A percentile compares a stretch with the other conserved stretches of the same genome.
Conservation (phyloP, 192 early-diverging fungal species). For the Jimgerdemannia flammicorona region DNA sequence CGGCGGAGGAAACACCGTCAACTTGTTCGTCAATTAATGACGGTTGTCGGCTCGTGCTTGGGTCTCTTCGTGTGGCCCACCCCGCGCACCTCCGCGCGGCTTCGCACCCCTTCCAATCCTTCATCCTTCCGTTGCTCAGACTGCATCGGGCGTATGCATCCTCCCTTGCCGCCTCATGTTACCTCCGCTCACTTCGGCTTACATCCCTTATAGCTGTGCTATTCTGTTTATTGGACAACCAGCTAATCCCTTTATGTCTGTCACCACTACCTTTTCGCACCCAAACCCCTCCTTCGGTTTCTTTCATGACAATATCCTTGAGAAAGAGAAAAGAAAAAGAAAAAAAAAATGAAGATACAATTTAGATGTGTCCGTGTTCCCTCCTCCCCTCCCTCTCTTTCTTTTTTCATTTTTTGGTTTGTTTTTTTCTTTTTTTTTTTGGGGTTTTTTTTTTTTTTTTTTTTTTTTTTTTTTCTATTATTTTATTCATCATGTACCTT, state of each 20-base stretch:
- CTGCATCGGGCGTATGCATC: neutral
- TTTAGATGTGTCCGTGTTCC: neutral
- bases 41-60: neutral
- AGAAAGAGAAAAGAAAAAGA: no score
- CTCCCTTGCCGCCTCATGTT: neutral
- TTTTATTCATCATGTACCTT: neutral
- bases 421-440: no score
- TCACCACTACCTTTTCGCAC: no score
- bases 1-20: slow-evolving; percentile 40
- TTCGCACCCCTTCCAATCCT: neutral
- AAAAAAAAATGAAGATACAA: neutral
- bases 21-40: slow-evolving; percentile 48
- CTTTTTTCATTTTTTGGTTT: neutral
- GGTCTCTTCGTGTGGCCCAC: neutral
- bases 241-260: no score
- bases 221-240: neutral
- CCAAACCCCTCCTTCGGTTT: no score
- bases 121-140: neutral
- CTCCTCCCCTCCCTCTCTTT: neutral
- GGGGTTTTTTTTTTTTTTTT: no score
- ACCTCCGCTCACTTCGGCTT: neutral
- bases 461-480: slow-evolving; percentile 5
- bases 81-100: neutral
- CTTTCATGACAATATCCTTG: no score
- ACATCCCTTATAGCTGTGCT: neutral